Evolutionary conservation across 2,329 filamentous ascomycete species (phyloP).

Genomic region (Epichloe festucae): DNA sequence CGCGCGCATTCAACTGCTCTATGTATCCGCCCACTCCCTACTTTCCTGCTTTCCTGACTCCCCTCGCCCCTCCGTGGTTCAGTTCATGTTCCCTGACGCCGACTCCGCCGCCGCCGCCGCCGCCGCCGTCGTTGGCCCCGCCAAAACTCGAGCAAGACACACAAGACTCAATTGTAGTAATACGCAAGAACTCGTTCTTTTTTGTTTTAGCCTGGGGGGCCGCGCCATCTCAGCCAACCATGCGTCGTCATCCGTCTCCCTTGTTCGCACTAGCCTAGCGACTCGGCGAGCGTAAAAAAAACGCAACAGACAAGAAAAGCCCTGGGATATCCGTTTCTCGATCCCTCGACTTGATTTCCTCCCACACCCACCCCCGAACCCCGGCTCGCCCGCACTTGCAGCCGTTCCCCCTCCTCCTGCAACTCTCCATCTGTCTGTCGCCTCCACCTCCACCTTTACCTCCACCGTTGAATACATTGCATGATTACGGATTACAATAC

Average conservation of each 20-base stretch:
- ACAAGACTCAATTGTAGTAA: neutral
- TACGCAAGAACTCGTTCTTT: neutral
- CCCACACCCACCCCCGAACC: neutral
- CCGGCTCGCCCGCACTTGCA: constrained; percentile 4
- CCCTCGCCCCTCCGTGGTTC: neutral
- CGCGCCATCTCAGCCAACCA: constrained; percentile 22
- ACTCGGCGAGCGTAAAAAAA: neutral
- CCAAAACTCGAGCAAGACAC: neutral
- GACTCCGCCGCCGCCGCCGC: neutral
- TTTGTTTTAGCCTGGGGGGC: constrained; percentile 6
- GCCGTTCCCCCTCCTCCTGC: constrained; percentile 6
- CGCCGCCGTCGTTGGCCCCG: neutral
- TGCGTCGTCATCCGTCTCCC: constrained; percentile 18
- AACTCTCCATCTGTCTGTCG: constrained; percentile 2
- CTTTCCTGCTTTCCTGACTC: neutral
- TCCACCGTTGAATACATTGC: neutral
- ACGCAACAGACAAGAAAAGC: neutral
- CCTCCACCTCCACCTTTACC: constrained; percentile 1
- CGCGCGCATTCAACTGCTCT: too few relatives aligned
- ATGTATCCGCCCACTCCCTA: neutral
- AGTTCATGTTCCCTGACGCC: neutral
- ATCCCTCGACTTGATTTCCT: neutral
- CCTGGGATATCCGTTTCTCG: neutral
- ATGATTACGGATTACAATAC: neutral
- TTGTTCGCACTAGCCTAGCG: neutral